A percentile compares a stretch with the other conserved stretches of the same genome.
Conservation (phyloP, 2,329 filamentous ascomycete genomes). For the Diaporthe capsici region DNA sequence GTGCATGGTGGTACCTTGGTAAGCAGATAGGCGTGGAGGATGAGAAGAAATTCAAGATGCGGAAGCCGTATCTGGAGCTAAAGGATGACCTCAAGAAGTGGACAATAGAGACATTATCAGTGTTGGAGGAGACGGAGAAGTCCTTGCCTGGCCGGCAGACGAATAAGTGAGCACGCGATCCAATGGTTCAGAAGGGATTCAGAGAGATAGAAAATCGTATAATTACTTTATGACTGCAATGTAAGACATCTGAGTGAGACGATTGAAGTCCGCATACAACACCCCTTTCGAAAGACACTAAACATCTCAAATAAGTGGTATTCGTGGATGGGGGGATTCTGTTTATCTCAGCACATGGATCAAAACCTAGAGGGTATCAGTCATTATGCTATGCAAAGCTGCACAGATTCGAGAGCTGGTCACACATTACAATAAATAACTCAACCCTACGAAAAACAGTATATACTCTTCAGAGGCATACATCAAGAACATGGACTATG, state of each 20-base stretch:
- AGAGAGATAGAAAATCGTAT: background rate
- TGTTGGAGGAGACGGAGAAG: conserved; percentile 53
- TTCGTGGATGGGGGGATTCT: too few relatives aligned
- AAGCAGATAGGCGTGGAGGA: conserved; percentile 53
- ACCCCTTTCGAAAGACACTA: background rate
- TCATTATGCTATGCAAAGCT: background rate
- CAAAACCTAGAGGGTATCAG: background rate
- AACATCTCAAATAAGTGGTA: too few relatives aligned
- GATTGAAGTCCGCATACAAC: background rate
- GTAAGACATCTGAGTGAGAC: too few relatives aligned
- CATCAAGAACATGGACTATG: too few relatives aligned
- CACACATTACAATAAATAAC: too few relatives aligned
- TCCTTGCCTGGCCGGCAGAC: conserved; percentile 1
- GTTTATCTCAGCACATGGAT: too few relatives aligned
- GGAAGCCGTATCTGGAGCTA: conserved; percentile 58
- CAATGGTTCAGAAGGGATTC: background rate
- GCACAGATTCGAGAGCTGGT: background rate
- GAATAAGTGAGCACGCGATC: background rate
- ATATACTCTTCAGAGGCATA: too few relatives aligned
- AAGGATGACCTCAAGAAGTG: conserved; percentile 56
- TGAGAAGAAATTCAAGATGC: conserved; percentile 56
- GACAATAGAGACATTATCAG: conserved; percentile 57
- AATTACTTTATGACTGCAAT: background rate
- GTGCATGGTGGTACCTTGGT: conserved; percentile 55
- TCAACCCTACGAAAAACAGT: too few relatives aligned